Evolutionary conservation across 371 early-diverging fungal species (phyloP).

Genomic region (Apophysomyces ossiformis): DNA sequence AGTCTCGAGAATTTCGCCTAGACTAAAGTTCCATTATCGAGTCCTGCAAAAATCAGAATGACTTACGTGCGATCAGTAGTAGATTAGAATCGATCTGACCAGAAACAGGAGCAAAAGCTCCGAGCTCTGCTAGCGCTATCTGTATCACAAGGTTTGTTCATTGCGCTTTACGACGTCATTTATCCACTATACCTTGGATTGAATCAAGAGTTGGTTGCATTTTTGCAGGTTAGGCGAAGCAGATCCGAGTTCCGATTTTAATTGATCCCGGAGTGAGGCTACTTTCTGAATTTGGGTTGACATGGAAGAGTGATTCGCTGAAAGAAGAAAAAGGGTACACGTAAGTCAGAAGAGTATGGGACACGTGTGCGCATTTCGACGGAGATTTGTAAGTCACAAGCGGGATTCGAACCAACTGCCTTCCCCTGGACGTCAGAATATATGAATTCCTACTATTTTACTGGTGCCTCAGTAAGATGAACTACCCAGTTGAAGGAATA

Average conservation of each 20-base stretch:
- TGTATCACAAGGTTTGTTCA: constrained; percentile 28
- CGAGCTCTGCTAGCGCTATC: constrained; percentile 78
- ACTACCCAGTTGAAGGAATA: too few species aligned
- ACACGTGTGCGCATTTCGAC: too few species aligned
- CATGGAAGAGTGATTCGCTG: constrained; percentile 16
- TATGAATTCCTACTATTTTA: too few species aligned
- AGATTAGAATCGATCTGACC: constrained; percentile 65
- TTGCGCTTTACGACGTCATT: neutral
- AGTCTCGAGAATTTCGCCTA: constrained; percentile 90
- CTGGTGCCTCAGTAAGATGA: too few species aligned
- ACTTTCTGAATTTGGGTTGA: constrained; percentile 35
- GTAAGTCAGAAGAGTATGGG: neutral
- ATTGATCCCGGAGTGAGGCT: constrained; percentile 48
- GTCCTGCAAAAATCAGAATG: neutral
- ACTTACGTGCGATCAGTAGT: constrained; percentile 73
- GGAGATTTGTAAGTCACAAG: too few species aligned
- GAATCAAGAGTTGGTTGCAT: constrained; percentile 70
- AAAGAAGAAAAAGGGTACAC: constrained; percentile 2
- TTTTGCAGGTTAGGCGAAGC: constrained; percentile 75
- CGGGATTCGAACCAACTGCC: too few species aligned
- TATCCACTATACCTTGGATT: constrained; percentile 72
- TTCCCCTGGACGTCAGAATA: neutral
- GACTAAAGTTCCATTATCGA: neutral
- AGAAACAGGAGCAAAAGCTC: constrained; percentile 68
- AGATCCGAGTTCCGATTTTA: constrained; percentile 68